Evolutionary conservation across 306 rosid species (phyloP), one percentile per base, ranked within the genome.

Genomic region (Bauhinia variegata): DNA sequence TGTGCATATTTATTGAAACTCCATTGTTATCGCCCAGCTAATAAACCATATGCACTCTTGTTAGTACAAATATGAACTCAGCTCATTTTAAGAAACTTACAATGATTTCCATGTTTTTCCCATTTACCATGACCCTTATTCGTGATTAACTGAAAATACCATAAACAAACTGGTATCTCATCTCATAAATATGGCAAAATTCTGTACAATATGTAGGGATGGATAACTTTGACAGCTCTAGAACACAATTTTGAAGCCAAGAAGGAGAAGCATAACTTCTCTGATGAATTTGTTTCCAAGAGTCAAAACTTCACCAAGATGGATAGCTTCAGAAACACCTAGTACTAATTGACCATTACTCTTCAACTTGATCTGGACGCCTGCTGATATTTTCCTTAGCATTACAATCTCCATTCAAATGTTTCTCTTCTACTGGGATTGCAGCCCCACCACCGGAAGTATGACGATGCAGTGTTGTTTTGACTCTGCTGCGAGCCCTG

Each of bases 401-500:
- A 65, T 71, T 58, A 55, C 31, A 75, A 72, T 56, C 79, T 69
- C 63, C 79, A 48, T 82, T 71, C 52, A 84, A 54, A 48, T 72
- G 73, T 2, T 65, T 81, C 54, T 78, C 87, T 73, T 89, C 81
- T 68, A 43, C 28, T 37, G 69, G 28, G 62, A 61, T 67, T 43
- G 58, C 64, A 72, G 53, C 10, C 18, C 42, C 65, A 3, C 61
- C 67, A 62, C 50, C 70, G 17, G 67, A 53, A 54, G 62, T 62
- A 31, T 83, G 56, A 64, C 59, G 65, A 57, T 56, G 80, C 75
- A 78, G 44, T 37, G 68, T 70, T 65, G 53, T 79, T 74, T 78
- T 73, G 63, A 55, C 78, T 56, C 74, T 72, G 54, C 74, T 79
- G 7, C 71, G 74, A 70, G 87, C 81, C 79, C 67, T 90, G 54